These are phyloP conservation scores for Acacia melanoxylon DNA, from an alignment of 306 rosid genomes.

Conservation along the genomic window DNA sequence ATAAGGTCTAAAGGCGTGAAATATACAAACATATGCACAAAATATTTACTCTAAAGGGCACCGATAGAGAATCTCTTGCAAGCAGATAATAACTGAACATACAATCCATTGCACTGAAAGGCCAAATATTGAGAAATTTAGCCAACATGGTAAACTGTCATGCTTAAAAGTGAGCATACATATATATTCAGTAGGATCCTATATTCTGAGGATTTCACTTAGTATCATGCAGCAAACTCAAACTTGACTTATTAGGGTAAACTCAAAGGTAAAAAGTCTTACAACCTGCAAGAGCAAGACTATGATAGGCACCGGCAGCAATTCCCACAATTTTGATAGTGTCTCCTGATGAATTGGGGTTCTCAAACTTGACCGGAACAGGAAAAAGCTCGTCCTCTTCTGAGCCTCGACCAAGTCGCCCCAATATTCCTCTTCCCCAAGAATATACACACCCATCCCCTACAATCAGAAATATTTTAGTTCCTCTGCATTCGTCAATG, in stretches of 20 bases:
- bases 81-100: background rate
- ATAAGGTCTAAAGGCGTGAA: background rate
- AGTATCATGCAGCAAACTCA: background rate
- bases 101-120: background rate
- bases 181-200: background rate
- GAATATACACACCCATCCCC: constrained; percentile 75
- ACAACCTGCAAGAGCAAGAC: constrained; percentile 84
- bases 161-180: background rate
- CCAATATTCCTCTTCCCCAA: constrained; percentile 97
- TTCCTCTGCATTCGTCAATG: background rate
- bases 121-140: constrained; percentile 1
- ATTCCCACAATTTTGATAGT: constrained; percentile 53
- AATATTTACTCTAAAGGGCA: background rate
- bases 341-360: constrained; percentile 29
- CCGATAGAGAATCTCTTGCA: background rate
- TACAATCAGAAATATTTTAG: constrained; percentile 20
- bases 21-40: constrained; percentile 1
- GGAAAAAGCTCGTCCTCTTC: constrained; percentile 67
- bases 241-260: background rate
- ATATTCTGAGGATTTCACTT: background rate
- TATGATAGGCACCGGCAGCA: constrained; percentile 93
- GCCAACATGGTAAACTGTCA: background rate
- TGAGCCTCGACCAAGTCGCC: constrained; percentile 75
- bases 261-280: constrained; percentile 15
- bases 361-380: constrained; percentile 49